Evolutionary conservation across 768 basidiomycete genomes (phyloP).

Genomic region (Hygrocybe punicea): DNA sequence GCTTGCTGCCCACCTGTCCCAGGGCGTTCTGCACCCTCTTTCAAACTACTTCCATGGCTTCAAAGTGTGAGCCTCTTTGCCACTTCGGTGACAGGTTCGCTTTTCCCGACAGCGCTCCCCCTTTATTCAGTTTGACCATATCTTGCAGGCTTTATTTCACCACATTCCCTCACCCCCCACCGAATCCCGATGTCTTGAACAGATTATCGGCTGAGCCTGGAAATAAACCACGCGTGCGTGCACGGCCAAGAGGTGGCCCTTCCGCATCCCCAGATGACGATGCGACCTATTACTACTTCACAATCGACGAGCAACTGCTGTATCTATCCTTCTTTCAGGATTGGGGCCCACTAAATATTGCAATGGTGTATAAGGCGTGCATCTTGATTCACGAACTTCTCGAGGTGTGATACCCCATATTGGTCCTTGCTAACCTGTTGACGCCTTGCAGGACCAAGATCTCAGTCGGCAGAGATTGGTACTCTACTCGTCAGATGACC

Average conservation of each 20-base stretch:
- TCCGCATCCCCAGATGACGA: constrained; percentile 69
- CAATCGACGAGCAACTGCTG: constrained; percentile 86
- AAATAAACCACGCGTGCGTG: constrained; percentile 60
- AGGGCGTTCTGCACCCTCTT: not conserved
- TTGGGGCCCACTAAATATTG: constrained; percentile 88
- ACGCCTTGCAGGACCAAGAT: constrained; percentile 64
- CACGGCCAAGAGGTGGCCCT: constrained; percentile 55
- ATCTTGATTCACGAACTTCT: constrained; percentile 87
- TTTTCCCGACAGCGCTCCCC: constrained; percentile 6
- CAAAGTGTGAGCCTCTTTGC: constrained; percentile 72
- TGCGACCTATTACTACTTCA: constrained; percentile 84
- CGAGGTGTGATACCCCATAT: constrained; percentile 48
- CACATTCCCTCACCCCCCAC: constrained; percentile 76
- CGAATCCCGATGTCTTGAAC: constrained; percentile 64
- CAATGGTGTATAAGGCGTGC: constrained; percentile 92
- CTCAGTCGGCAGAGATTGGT: constrained; percentile 72
- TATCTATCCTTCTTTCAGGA: constrained; percentile 95
- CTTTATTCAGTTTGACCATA: constrained; percentile 10
- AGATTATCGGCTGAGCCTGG: constrained; percentile 47
- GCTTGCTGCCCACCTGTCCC: not conserved
- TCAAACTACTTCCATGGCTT: not conserved
- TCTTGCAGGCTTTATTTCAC: constrained; percentile 78
- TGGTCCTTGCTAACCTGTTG: constrained; percentile 32
- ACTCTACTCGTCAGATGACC: constrained; percentile 83
- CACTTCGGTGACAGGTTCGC: constrained; percentile 73